Evolutionary conservation across 1,139 yeast species (phyloP), one percentile per base, ranked within the genome.

Genomic region (Sugiyamaella novakii): DNA sequence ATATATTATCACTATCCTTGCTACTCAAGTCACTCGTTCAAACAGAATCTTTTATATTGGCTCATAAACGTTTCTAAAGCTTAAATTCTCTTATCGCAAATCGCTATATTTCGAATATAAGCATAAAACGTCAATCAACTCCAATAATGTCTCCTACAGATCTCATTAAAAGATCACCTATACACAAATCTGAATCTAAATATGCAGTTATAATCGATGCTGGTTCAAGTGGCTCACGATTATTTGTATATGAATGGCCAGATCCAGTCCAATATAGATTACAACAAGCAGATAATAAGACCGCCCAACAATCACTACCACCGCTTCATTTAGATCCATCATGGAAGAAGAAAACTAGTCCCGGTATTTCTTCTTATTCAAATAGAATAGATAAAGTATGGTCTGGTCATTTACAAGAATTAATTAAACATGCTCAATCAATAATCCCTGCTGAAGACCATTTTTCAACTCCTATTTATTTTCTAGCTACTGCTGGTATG

Each of bases 401-500:
- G 49, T 71, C 73, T 5, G 74, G 76, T 40, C 92, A 87, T 62
- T 63, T 87, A 15, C 70, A 74, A 43, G 71, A 74, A 37, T 69
- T 87, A 12, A 68, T 87, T 29, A 66, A 75, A 5, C 71, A 77
- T 43, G 86, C 89, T 2, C 69, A 76, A 53, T 64, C 74, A 5
- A 73, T 82, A 2, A 81, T 87, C 1, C 96, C 96, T 3, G 67
- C 70, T 39, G 77, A 80, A 2, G 83, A 81, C 58, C 85, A 81
- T 51, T 65, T 65, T 14, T 67, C 87, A 39, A 87, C 95, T 0
- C 96, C 95, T 0, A 74, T 87, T 1, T 87, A 82, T 59, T 69
- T 87, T 35, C 84, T 85, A 65, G 87, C 95, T 0, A 87, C 95
- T 0, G 95, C 94, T 0, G 96, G 95, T 0, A 81, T 87, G 87